These are phyloP conservation scores for Botrytis squamosa DNA, from an alignment of 2,329 filamentous ascomycete species.

Conservation along the genomic window DNA sequence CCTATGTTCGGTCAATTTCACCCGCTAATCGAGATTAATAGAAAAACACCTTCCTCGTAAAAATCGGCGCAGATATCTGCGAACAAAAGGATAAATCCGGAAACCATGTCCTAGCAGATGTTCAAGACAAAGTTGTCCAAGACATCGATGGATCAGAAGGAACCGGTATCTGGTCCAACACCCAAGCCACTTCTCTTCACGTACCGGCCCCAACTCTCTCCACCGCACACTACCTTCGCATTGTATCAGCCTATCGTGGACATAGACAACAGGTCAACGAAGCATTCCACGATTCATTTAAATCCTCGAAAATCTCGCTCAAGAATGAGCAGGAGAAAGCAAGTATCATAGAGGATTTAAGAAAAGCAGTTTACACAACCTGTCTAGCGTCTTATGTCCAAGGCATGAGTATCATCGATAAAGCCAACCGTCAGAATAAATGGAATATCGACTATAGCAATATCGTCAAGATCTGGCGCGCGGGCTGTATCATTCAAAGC, in stretches of 20 bases:
- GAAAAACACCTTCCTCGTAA: constrained; percentile 59
- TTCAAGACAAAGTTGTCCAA: constrained; percentile 67
- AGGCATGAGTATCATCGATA: constrained; percentile 62
- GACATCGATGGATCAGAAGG: constrained; percentile 66
- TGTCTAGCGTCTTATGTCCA: constrained; percentile 64
- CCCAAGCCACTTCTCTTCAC: constrained; percentile 60
- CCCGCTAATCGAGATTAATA: constrained; percentile 20
- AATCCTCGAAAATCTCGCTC: constrained; percentile 22
- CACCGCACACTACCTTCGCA: constrained; percentile 50
- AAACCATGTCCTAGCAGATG: constrained; percentile 48
- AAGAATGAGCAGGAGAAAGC: neutral
- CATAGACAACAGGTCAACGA: constrained; percentile 50
- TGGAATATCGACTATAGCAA: constrained; percentile 57
- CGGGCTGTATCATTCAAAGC: constrained; percentile 68
- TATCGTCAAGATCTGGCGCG: constrained; percentile 63
- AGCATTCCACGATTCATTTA: constrained; percentile 39
- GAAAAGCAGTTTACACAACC: constrained; percentile 59
- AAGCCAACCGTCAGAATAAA: constrained; percentile 54
- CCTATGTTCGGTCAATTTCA: neutral
- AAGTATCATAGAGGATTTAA: constrained; percentile 54
- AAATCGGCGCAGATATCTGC: constrained; percentile 62
- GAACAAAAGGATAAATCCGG: constrained; percentile 45
- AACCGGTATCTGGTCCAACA: constrained; percentile 64
- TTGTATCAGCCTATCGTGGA: constrained; percentile 60
- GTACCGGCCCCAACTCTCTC: constrained; percentile 64